A percentile compares a stretch with the other conserved stretches of the same genome.
Conservation (phyloP, 306 rosid species). For the Pterocarpus santalinus region DNA sequence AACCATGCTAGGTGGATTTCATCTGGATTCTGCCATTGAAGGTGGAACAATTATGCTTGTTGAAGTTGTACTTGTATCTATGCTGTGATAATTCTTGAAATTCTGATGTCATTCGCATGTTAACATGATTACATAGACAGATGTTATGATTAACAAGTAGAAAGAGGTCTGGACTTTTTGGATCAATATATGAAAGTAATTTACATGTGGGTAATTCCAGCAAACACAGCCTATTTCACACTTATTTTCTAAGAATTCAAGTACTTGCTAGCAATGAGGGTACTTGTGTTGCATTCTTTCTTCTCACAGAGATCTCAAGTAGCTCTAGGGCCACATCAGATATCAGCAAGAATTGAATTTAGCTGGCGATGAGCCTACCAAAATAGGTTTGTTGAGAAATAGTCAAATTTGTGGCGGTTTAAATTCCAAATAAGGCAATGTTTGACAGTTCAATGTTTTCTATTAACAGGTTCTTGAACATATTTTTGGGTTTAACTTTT, state of each 20-base stretch:
- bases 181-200: conserved; percentile 9
- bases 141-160: conserved; percentile 5
- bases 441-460: background rate
- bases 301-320: background rate
- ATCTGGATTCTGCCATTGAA: background rate
- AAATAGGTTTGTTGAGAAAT: background rate
- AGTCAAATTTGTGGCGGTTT: background rate
- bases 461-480: background rate
- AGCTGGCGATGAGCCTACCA: background rate
- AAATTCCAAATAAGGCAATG: too few species aligned
- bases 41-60: conserved; percentile 13
- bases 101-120: background rate
- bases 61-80: background rate
- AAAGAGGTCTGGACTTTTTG: conserved; percentile 3
- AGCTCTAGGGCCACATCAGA: background rate
- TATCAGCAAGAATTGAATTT: conserved; percentile 18
- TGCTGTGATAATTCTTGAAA: conserved; percentile 16
- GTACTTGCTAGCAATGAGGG: background rate
- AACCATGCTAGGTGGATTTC: conserved; percentile 4
- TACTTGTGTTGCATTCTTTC: background rate
- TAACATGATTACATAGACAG: conserved; percentile 20
- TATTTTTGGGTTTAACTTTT: background rate
- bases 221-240: background rate
- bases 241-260: conserved; percentile 2
- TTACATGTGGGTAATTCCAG: background rate